Percentiles rank a stretch among this genome's conserved stretches.
phyloP scores from a whole-genome alignment of 2,329 filamentous ascomycete species.

The Dactylellina cionopaga region DNA sequence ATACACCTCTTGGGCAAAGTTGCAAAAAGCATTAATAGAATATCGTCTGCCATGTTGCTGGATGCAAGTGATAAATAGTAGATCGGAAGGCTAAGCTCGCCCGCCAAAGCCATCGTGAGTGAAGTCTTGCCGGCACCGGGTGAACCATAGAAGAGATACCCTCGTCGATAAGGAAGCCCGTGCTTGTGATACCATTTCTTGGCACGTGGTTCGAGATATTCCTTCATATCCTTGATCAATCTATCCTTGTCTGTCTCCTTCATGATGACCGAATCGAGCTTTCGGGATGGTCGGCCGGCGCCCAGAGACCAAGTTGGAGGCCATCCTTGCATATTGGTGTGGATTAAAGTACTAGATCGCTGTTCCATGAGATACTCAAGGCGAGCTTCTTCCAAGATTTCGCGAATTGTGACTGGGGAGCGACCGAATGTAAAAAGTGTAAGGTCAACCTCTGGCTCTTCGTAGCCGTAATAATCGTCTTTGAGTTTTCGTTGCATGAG shows the following conservation, averaged over 20 bases:
- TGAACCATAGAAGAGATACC: slow-evolving; percentile 80
- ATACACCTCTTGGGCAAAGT: slow-evolving; percentile 72
- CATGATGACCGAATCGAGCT: slow-evolving; percentile 72
- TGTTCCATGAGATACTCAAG: slow-evolving; percentile 52
- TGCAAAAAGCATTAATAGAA: slow-evolving; percentile 70
- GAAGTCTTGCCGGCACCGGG: slow-evolving; percentile 79
- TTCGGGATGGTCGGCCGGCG: slow-evolving; percentile 52
- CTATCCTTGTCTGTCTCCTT: slow-evolving; percentile 73
- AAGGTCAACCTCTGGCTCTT: slow-evolving; percentile 43
- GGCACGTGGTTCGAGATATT: slow-evolving; percentile 77
- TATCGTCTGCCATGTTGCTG: slow-evolving; percentile 70
- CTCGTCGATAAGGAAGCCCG: slow-evolving; percentile 78
- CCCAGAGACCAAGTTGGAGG: slow-evolving; percentile 53
- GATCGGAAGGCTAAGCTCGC: slow-evolving; percentile 73
- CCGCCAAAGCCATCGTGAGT: slow-evolving; percentile 73
- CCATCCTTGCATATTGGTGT: slow-evolving; percentile 39
- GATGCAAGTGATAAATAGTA: slow-evolving; percentile 72
- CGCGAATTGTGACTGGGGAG: slow-evolving; percentile 47
- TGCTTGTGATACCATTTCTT: slow-evolving; percentile 78
- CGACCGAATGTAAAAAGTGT: slow-evolving; percentile 54
- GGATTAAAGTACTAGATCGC: slow-evolving; percentile 53
- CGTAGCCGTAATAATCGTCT: slow-evolving; percentile 41
- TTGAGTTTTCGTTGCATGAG: slow-evolving; percentile 52
- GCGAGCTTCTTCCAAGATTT: slow-evolving; percentile 53
- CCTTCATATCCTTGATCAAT: slow-evolving; percentile 77